phyloP scores from a whole-genome alignment of 176 grass and related monocot genomes.

The Panicum miliaceum region DNA sequence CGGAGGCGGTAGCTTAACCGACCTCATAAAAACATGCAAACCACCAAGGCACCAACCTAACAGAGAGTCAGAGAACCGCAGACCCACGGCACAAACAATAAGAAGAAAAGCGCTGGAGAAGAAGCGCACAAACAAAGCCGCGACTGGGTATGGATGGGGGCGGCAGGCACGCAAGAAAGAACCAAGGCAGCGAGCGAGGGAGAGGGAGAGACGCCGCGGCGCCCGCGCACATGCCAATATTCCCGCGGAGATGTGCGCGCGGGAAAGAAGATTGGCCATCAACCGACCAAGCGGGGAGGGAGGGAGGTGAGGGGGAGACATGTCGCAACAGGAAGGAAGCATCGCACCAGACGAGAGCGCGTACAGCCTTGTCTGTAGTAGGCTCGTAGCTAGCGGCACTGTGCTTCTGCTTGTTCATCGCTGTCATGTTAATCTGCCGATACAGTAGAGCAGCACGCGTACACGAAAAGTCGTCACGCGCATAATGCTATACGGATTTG shows the following conservation, averaged over 20 bases:
- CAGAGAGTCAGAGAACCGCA: background rate
- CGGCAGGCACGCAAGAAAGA: conserved; percentile 13
- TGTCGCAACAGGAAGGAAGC: background rate
- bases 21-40: background rate
- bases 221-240: conserved; percentile 48
- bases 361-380: background rate
- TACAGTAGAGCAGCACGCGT: background rate
- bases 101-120: background rate
- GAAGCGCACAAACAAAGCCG: conserved; percentile 18
- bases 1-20: background rate
- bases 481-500: background rate
- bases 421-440: background rate
- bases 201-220: background rate
- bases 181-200: background rate
- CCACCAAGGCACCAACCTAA: background rate
- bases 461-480: background rate
- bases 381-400: background rate
- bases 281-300: background rate
- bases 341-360: background rate
- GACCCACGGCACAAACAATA: background rate
- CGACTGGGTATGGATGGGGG: background rate
- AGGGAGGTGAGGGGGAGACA: background rate
- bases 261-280: background rate
- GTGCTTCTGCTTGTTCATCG: background rate
- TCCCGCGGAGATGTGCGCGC: conserved; percentile 20